These are phyloP conservation scores for Pelargonium myrrhifolium DNA, from an alignment of 441 rosid species.

Conservation along the genomic window DNA sequence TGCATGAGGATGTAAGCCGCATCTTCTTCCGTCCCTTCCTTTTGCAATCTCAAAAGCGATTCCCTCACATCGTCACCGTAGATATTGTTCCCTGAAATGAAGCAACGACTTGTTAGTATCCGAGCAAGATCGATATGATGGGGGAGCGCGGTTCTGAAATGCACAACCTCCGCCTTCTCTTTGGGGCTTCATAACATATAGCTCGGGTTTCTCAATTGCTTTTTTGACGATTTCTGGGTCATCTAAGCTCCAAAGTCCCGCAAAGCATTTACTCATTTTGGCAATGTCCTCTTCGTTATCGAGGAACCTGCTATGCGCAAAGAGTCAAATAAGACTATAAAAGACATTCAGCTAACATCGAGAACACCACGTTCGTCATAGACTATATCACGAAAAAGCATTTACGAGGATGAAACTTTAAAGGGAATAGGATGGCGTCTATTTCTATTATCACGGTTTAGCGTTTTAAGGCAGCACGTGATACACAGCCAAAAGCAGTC, in stretches of 20 bases:
- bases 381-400: not conserved
- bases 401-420: not conserved
- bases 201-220: slow-evolving; percentile 71
- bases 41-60: slow-evolving; percentile 59
- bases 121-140: not conserved
- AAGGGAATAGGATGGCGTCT: too few species aligned
- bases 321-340: not conserved
- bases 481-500: too few species aligned
- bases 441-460: too few species aligned
- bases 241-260: slow-evolving; percentile 95
- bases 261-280: slow-evolving; percentile 72
- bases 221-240: slow-evolving; percentile 46
- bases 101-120: slow-evolving; percentile 4
- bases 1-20: slow-evolving; percentile 98
- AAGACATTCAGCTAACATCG: not conserved
- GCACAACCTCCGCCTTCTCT: slow-evolving; percentile 96
- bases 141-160: slow-evolving; percentile 10
- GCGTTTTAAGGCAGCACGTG: too few species aligned
- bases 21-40: slow-evolving; percentile 55
- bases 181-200: slow-evolving; percentile 92
- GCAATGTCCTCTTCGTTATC: slow-evolving; percentile 67
- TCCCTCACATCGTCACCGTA: slow-evolving; percentile 76
- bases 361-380: not conserved
- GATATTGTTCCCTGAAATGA: slow-evolving; percentile 72
- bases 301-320: slow-evolving; percentile 46